Evolutionary conservation across 345 rosid species (phyloP).

Genomic region (Eucalyptus sideroxylon): DNA sequence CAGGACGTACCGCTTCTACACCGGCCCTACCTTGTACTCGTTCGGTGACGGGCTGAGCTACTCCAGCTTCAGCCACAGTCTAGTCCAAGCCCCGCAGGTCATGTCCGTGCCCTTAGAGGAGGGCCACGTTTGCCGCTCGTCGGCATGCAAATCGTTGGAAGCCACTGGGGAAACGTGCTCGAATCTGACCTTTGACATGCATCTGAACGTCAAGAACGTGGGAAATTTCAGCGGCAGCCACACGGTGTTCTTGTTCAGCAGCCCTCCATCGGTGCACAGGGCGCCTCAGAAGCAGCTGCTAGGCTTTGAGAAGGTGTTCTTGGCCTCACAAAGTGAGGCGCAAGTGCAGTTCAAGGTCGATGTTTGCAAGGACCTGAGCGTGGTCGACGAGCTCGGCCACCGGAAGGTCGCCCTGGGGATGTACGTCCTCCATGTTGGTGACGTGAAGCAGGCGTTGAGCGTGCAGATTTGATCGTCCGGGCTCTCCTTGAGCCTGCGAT

Average conservation of each 20-base stretch:
- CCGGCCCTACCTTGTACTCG: constrained; percentile 66
- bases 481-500: background rate
- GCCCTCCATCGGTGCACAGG: constrained; percentile 61
- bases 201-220: constrained; percentile 37
- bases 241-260: constrained; percentile 58
- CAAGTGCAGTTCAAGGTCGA: constrained; percentile 49
- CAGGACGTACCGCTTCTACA: constrained; percentile 83
- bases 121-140: constrained; percentile 39
- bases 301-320: constrained; percentile 54
- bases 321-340: constrained; percentile 11
- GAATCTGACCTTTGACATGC: constrained; percentile 32
- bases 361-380: constrained; percentile 71
- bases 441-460: constrained; percentile 40
- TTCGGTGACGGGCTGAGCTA: constrained; percentile 93
- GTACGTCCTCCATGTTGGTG: constrained; percentile 67
- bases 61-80: constrained; percentile 22
- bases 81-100: constrained; percentile 41
- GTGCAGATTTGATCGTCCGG: constrained; percentile 32
- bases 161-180: constrained; percentile 29
- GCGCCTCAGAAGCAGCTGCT: constrained; percentile 62
- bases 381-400: constrained; percentile 57
- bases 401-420: constrained; percentile 50
- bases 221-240: constrained; percentile 49
- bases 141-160: constrained; percentile 46
- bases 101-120: constrained; percentile 33